Conservation (phyloP, 2,329 filamentous ascomycete genomes). For the Penicillium sp. region DNA sequence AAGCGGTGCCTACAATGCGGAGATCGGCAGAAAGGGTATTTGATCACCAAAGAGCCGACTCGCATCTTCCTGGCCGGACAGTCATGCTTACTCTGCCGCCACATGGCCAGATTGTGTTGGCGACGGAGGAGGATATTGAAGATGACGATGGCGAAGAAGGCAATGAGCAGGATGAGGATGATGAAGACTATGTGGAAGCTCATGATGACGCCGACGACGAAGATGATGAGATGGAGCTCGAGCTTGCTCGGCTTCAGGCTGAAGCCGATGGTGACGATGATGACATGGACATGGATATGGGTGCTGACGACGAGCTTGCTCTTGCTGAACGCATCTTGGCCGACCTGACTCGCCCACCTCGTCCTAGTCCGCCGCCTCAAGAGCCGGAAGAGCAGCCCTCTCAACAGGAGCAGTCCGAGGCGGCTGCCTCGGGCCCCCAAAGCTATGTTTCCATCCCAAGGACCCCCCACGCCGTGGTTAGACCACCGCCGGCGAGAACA, state of each 20-base stretch:
- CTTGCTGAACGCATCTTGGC: slow-evolving; percentile 72
- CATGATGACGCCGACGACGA: slow-evolving; percentile 47
- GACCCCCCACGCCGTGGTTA: slow-evolving; percentile 59
- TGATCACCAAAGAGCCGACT: slow-evolving; percentile 67
- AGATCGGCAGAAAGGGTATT: slow-evolving; percentile 70
- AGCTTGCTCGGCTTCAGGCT: slow-evolving; percentile 33
- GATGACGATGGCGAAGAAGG: slow-evolving; percentile 29
- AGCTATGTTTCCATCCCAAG: slow-evolving; percentile 64
- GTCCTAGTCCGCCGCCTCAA: slow-evolving; percentile 44
- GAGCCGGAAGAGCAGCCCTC: slow-evolving; percentile 28
- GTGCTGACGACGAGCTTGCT: slow-evolving; percentile 63
- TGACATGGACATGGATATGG: slow-evolving; percentile 51
- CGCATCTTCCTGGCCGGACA: slow-evolving; percentile 31
- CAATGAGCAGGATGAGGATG: slow-evolving; percentile 38
- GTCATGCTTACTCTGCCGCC: slow-evolving; percentile 40
- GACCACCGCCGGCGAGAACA: slow-evolving; percentile 44
- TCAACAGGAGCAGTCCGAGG: slow-evolving; percentile 17
- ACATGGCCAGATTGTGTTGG: slow-evolving; percentile 37
- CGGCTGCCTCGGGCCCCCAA: slow-evolving; percentile 14
- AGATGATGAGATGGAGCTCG: slow-evolving; percentile 37
- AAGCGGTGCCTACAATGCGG: slow-evolving; percentile 73
- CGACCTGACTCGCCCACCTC: slow-evolving; percentile 63
- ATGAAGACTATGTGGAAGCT: slow-evolving; percentile 47
- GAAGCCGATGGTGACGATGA: slow-evolving; percentile 41
- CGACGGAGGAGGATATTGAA: slow-evolving; percentile 46